Evolutionary conservation across 2,329 filamentous ascomycete species (phyloP), one percentile per base, ranked within the genome.

Genomic region (Ustilaginoidea virens): DNA sequence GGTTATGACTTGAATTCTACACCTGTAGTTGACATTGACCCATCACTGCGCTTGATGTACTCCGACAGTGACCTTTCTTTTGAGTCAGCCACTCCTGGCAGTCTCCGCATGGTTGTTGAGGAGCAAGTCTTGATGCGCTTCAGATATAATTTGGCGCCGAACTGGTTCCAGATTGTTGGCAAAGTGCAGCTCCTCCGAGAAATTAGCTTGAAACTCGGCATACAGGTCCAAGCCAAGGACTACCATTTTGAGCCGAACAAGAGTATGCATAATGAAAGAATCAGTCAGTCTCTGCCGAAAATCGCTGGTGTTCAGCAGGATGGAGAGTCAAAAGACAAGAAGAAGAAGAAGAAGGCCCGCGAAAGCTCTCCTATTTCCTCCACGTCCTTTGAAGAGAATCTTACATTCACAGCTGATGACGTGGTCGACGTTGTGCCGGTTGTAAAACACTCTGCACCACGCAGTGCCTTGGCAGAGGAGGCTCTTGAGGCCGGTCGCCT

Each of bases 401-500:
- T 55, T 35, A 56, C 53, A 9, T 96, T 98, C 56, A 66, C 61
- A 29, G 63, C 82, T 1, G 85, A 93, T 35, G 85, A 98, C 43
- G 69, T 98, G 38, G 57, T 92, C 40, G 94, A 94, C 55, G 66
- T 94, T 35, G 81, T 94, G n/a, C 90, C 90, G 6, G 60, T 96
- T 25, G 72, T 96, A 46, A 96, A 96, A 63, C 86, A 98, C 50
- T 90, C 90, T 4, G 77, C 80, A 35, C 90, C 87, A 22, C 79
- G 82, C 55, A 94, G 86, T 50, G 65, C 82, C 16, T 68, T 98
- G 36, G 87, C 90, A 0, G 90, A 98, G 52, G 90, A 98, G 57
- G 87, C 90, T 10, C 65, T 98, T 24, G 90, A 98, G 54, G 90
- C 87, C 33, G 90, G 90, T 15, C 81, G 86, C 30, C 87, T 98